Conservation (phyloP, 495 filamentous ascomycete genomes). For the Penicillium tannophilum region DNA sequence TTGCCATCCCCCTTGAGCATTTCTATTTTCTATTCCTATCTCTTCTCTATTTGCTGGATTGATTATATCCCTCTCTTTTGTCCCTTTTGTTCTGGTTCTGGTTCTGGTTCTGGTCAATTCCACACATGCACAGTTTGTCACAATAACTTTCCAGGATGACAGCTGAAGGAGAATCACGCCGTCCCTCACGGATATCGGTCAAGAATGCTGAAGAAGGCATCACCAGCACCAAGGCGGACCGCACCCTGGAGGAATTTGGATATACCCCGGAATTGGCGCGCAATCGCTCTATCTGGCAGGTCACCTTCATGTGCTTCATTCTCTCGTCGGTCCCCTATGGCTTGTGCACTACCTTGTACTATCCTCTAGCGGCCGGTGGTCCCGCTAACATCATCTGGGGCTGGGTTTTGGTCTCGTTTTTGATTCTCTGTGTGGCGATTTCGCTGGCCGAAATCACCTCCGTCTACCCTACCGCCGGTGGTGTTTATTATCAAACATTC, state of each 20-base stretch:
- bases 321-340: conserved; percentile 61
- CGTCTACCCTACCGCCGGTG: conserved; percentile 65
- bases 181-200: conserved; percentile 22
- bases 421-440: conserved; percentile 65
- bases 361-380: conserved; percentile 61
- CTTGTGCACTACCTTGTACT: conserved; percentile 64
- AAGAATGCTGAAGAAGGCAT: conserved; percentile 18
- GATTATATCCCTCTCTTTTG: too few species aligned
- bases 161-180: conserved; percentile 14
- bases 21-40: background rate
- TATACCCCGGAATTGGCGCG: conserved; percentile 58
- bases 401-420: conserved; percentile 61
- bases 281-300: conserved; percentile 49
- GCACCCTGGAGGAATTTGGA: conserved; percentile 44
- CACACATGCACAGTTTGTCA: background rate
- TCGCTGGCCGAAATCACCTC: conserved; percentile 71
- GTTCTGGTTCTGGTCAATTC: background rate
- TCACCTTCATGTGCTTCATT: conserved; percentile 45
- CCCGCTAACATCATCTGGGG: conserved; percentile 66
- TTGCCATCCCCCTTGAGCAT: background rate
- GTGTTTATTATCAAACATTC: conserved; percentile 72
- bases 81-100: background rate
- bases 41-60: too few species aligned
- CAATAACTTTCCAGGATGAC: conserved; percentile 17
- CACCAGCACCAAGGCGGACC: conserved; percentile 23